Evolutionary conservation across 768 basidiomycete genomes (phyloP), one percentile per base, ranked within the genome.

Genomic region (Leucocoprinus leucothites): DNA sequence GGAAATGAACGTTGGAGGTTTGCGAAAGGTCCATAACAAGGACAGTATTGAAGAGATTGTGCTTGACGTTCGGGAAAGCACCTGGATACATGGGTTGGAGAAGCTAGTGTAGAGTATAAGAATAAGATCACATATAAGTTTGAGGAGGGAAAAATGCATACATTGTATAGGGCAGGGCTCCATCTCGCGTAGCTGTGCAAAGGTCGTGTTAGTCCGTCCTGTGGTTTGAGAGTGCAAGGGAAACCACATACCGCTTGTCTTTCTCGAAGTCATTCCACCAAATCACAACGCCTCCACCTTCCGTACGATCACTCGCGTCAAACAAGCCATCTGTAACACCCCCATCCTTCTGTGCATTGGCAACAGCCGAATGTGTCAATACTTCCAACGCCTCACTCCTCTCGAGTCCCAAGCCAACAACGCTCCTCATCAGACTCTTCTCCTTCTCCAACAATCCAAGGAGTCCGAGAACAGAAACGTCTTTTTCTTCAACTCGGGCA

Each of bases 251-350:
- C 76, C 84, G 76, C 38, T 71, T 74, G 68, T 98, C 97, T 59
- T 82, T 89, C 71, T 91, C 87, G 18, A 98, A 69, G 64, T 99
- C 86, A 67, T 98, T 99, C 87, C 88, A 90, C 83, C 91, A 98
- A 0, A 86, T 65, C 36, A 95, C 78, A 3, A 89, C 77, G 34
- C 71, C 77, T 0, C 87, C 92, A 1, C 81, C 91, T 66, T 99
- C 97, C 2, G 65, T 63, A 16, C 91, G 75, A 69, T 99, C 96
- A 56, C 89, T 93, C 1, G 94, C 88, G 68, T 98, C 97, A 55
- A 96, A 87, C n/a, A 97, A 60, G 0, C 87, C 91, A 51, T 90
- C 87, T 49, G 82, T 61, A 3, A 77, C 73, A 18, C 71, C 79
- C 13, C 69, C 71, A 36, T 74, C 77, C n/a, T 72, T 71, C 56